phyloP scores from a whole-genome alignment of 352 stramenopile species.

The Salisapilia sapeloensis region DNA sequence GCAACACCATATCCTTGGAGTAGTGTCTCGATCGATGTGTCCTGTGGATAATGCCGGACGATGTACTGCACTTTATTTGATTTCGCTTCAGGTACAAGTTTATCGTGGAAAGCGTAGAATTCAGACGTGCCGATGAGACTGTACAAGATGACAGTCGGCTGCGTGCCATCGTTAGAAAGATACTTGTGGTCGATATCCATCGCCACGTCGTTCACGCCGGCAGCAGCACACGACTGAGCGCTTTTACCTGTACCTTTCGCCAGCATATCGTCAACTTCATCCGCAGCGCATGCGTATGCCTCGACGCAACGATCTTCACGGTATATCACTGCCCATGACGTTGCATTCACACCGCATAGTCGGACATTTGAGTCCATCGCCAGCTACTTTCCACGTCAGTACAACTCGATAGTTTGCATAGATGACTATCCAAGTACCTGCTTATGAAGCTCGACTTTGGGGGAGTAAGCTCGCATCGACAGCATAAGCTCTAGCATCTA shows the following conservation, averaged over 20 bases:
- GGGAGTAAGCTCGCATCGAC: constrained; percentile 55
- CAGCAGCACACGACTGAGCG: constrained; percentile 29
- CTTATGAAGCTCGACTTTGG: constrained; percentile 71
- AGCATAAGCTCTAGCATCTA: constrained; percentile 71
- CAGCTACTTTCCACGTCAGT: constrained; percentile 8
- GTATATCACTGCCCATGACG: constrained; percentile 66
- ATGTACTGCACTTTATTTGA: constrained; percentile 60
- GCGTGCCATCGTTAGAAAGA: constrained; percentile 8
- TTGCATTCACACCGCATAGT: constrained; percentile 21
- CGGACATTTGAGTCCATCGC: constrained; percentile 50
- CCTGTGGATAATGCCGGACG: constrained; percentile 53
- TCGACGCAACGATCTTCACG: constrained; percentile 35
- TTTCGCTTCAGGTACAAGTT: constrained; percentile 36
- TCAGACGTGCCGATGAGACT: constrained; percentile 43
- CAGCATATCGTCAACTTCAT: constrained; percentile 21
- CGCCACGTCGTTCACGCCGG: constrained; percentile 50
- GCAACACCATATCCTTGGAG: constrained; percentile 86
- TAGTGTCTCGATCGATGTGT: constrained; percentile 50
- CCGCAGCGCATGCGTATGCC: constrained; percentile 36
- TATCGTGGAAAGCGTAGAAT: constrained; percentile 57
- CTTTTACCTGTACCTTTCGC: constrained; percentile 7
- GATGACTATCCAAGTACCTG: constrained; percentile 13
- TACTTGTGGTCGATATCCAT: constrained; percentile 61
- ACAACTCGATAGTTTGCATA: neutral
- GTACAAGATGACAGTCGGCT: constrained; percentile 64